Conservation (phyloP, 2,329 filamentous ascomycete species). For the Beauveria sp. region DNA sequence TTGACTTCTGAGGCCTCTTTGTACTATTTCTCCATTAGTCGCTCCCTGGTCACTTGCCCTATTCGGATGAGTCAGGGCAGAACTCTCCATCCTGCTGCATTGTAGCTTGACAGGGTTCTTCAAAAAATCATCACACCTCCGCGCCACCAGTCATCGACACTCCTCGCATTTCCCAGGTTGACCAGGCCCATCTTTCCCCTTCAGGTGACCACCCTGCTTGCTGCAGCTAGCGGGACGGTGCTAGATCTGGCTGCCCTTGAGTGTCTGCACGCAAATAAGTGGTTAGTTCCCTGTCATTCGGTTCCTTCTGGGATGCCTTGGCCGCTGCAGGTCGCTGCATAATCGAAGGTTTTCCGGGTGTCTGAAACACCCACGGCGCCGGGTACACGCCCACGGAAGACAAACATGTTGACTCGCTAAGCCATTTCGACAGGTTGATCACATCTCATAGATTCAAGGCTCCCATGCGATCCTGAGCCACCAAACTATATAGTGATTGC, state of each 20-base stretch:
- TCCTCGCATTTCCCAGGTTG: neutral
- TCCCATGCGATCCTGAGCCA: neutral
- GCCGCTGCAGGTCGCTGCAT: neutral
- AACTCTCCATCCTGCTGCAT: neutral
- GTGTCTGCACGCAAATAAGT: neutral
- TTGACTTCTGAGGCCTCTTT: neutral
- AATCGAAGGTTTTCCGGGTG: neutral
- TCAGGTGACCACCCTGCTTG: neutral
- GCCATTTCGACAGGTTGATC: neutral
- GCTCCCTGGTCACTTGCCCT: neutral
- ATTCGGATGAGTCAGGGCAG: neutral
- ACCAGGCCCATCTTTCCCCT: slow-evolving; percentile 3
- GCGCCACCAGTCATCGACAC: neutral
- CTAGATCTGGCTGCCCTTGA: neutral
- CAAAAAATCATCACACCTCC: neutral
- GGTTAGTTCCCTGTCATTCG: neutral
- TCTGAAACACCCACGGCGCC: neutral
- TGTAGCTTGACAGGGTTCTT: slow-evolving; percentile 7
- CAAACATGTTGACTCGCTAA: neutral
- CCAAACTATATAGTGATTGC: neutral
- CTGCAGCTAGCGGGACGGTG: neutral
- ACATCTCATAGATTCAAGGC: neutral
- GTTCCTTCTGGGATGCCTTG: neutral
- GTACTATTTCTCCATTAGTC: neutral
- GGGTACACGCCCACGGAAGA: neutral